Percentiles rank a stretch among this genome's conserved stretches.
Evolutionary conservation across 2,329 filamentous ascomycete species (phyloP).

Genomic region (Botryosphaeria dothidea): DNA sequence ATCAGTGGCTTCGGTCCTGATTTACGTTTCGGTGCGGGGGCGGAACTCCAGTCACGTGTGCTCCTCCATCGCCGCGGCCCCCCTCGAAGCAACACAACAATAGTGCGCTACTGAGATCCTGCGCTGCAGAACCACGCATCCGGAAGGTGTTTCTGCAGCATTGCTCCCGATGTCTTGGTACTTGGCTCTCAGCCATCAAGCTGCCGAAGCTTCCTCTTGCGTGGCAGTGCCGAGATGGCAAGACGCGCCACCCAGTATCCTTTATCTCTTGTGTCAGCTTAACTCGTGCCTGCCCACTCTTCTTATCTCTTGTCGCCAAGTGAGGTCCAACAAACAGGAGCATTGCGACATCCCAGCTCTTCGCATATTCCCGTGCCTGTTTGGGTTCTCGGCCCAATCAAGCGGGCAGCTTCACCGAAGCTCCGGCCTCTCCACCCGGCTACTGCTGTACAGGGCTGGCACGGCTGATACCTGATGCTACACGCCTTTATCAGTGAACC

Average conservation of each 20-base stretch:
- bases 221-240: background rate
- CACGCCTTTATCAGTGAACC: slow-evolving; percentile 11
- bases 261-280: slow-evolving; percentile 15
- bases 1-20: background rate
- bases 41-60: background rate
- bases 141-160: slow-evolving; percentile 6
- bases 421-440: background rate
- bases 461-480: background rate
- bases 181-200: slow-evolving; percentile 9
- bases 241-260: slow-evolving; percentile 4
- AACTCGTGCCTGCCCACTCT: slow-evolving; percentile 5
- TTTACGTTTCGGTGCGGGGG: background rate
- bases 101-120: background rate
- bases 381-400: background rate
- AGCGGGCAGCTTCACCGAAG: background rate
- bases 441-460: background rate
- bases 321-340: background rate
- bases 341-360: background rate
- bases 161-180: background rate
- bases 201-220: slow-evolving; percentile 5
- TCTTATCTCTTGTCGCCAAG: slow-evolving; percentile 8
- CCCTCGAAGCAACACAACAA: background rate
- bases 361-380: background rate
- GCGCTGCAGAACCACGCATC: background rate
- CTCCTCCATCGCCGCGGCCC: background rate